phyloP scores from a whole-genome alignment of 345 rosid genomes.

The Acer saccharum region DNA sequence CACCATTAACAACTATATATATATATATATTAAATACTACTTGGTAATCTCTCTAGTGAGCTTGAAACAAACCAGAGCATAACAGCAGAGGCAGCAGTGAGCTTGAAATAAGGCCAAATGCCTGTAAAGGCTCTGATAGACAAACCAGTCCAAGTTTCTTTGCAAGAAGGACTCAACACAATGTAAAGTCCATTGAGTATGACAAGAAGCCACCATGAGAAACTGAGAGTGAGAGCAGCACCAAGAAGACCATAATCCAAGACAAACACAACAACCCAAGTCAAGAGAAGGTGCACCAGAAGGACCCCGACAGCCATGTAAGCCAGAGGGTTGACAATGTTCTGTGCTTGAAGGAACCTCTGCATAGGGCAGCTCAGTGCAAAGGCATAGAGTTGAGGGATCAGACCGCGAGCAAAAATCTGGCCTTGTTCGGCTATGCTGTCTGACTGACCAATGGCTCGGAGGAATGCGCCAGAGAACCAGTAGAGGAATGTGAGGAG shows the following conservation, averaged over 20 bases:
- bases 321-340: conserved; percentile 91
- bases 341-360: conserved; percentile 94
- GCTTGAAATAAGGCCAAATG: conserved; percentile 93
- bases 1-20: neutral
- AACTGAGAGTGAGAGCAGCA: conserved; percentile 65
- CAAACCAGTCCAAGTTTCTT: conserved; percentile 82
- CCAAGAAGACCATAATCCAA: conserved; percentile 67
- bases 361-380: conserved; percentile 85
- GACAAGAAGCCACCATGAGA: conserved; percentile 86
- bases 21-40: too few species aligned
- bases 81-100: conserved; percentile 80
- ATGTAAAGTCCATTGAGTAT: conserved; percentile 53
- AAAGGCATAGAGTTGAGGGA: conserved; percentile 83
- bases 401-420: conserved; percentile 68
- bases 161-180: conserved; percentile 65
- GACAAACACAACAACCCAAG: conserved; percentile 61
- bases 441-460: conserved; percentile 61
- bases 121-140: conserved; percentile 63
- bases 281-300: conserved; percentile 62
- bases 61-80: conserved; percentile 70
- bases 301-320: conserved; percentile 75
- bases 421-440: conserved; percentile 69
- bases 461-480: conserved; percentile 59
- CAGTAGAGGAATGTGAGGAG: conserved; percentile 70
- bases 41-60: too few species aligned